phyloP scores from a whole-genome alignment of 805 yeast genomes.

The Yamadazyma paraphyllophila region DNA sequence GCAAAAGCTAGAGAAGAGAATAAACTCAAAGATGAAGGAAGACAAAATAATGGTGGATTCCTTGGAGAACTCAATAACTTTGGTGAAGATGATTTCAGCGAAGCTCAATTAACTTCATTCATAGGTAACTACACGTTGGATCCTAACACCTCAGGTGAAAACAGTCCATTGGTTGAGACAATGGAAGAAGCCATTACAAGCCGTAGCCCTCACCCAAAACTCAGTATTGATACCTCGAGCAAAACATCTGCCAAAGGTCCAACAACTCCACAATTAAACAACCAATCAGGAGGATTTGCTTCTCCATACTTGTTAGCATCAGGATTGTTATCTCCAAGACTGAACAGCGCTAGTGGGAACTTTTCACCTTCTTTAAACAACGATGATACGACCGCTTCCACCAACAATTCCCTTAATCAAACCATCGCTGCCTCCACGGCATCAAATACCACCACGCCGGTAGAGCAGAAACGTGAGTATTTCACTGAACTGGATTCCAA shows the following conservation, averaged over 20 bases:
- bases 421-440: slow-evolving; percentile 2
- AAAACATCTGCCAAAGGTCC: slow-evolving; percentile 27
- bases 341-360: slow-evolving; percentile 20
- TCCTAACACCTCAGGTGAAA: slow-evolving; percentile 27
- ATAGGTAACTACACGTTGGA: slow-evolving; percentile 18
- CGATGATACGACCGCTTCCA: slow-evolving; percentile 6
- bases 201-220: slow-evolving; percentile 21
- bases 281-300: slow-evolving; percentile 46
- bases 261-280: slow-evolving; percentile 30
- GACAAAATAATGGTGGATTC: slow-evolving; percentile 21
- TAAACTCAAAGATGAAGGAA: slow-evolving; percentile 51
- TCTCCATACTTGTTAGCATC: slow-evolving; percentile 70
- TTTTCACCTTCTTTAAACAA: slow-evolving; percentile 11
- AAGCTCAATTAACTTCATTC: slow-evolving; percentile 14
- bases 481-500: slow-evolving; percentile 16
- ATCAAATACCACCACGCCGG: slow-evolving; percentile 13
- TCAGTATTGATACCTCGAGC: slow-evolving; percentile 31
- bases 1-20: slow-evolving; percentile 80
- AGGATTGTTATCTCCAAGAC: slow-evolving; percentile 55
- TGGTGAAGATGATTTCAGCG: slow-evolving; percentile 13
- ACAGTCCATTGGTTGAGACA: slow-evolving; percentile 36
- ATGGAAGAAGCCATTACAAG: slow-evolving; percentile 11
- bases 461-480: slow-evolving; percentile 13
- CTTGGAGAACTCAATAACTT: slow-evolving; percentile 14
- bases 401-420: slow-evolving; percentile 5